These are phyloP conservation scores for Aureobasidium leucospermi DNA, from an alignment of 2,329 filamentous ascomycete species.

Conservation along the genomic window DNA sequence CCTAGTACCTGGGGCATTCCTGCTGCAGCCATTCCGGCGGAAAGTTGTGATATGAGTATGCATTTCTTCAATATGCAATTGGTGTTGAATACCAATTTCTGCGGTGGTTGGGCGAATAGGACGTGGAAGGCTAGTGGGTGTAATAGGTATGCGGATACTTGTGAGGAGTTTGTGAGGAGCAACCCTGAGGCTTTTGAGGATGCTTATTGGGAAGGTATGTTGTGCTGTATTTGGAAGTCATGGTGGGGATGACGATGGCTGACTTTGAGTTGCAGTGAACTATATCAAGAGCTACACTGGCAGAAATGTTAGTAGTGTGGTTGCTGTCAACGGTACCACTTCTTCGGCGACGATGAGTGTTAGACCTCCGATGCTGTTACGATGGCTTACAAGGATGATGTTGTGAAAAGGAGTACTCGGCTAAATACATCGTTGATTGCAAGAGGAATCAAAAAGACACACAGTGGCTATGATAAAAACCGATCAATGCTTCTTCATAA, in stretches of 20 bases:
- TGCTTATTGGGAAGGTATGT: constrained; percentile 1
- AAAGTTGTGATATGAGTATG: constrained; percentile 57
- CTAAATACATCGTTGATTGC: too few relatives aligned
- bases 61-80: constrained; percentile 68
- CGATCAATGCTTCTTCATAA: too few relatives aligned
- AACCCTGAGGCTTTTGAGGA: neutral
- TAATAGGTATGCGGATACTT: constrained; percentile 50
- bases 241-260: neutral
- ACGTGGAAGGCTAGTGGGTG: constrained; percentile 58
- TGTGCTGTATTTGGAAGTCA: neutral
- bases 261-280: neutral
- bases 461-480: too few relatives aligned
- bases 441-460: too few relatives aligned
- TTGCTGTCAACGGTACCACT: neutral
- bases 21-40: constrained; percentile 54
- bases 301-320: neutral
- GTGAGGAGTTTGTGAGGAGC: constrained; percentile 55
- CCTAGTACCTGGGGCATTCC: constrained; percentile 51
- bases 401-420: too few relatives aligned
- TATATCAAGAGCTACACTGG: neutral
- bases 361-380: neutral
- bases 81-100: constrained; percentile 74
- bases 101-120: constrained; percentile 69
- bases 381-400: neutral
- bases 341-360: neutral